Base-by-base conservation (phyloP, 1,139 yeast genomes). In the Zygoascus meyerae region DNA sequence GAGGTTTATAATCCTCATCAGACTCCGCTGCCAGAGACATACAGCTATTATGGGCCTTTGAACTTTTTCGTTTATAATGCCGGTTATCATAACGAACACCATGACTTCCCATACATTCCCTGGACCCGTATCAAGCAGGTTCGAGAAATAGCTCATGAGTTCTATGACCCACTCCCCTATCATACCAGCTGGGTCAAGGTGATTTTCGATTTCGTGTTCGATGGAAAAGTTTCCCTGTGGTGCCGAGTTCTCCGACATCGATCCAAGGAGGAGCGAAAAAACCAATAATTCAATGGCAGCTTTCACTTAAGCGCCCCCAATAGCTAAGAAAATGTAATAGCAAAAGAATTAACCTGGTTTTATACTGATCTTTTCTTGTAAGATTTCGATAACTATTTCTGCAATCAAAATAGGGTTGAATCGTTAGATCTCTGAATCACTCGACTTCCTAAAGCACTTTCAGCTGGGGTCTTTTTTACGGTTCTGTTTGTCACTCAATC, bases 61-160 rank as follows among this genome's bases (percentile, higher is more conserved):
- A 89, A 89, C 61, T 53, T 71, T 30, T 68, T 89, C 50, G 86
- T 94, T 1, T 89, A 95, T 90, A 89, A 89, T 59, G 96, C 87
- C 8, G 97, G 97, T 1, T 81, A 86, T 63, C 97, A 89, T 64
- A 87, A 85, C 61, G 97, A 89, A 66, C 97, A 89, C 65, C 97
- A 89, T 60, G 97, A 89, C 66, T 89, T 89, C 72, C 97, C 97
- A 1, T 89, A 80, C 63, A 77, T 89, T 56, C 92, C 97, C 0
- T 89, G 97, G 97, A 76, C 94, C 1, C 79, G 81, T 53, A 71
- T 89, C 45, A 86, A 86, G 35, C 69, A 75, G 50, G 69, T 89
- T 35, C 73, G 84, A 50, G 63, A 68, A 42, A 76, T 86, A 40
- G 96, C 96, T 1, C 63, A 74, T 12, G 97, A 89, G 60, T 89